Evolutionary conservation across 768 basidiomycete genomes (phyloP).

Genomic region (Cyclocybe aegerita): DNA sequence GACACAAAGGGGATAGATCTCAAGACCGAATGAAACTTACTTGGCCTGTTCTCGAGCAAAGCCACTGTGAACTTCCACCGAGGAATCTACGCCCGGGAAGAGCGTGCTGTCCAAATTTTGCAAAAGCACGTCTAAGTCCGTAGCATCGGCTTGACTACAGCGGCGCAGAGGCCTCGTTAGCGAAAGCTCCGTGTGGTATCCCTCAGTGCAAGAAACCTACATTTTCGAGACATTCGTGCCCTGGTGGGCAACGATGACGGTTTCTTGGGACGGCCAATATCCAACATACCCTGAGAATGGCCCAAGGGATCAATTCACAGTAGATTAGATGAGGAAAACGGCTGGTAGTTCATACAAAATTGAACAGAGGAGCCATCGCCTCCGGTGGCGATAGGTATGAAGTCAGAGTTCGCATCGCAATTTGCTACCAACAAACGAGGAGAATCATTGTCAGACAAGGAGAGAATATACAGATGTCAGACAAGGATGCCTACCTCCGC

Average conservation of each 20-base stretch:
- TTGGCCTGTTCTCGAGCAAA: constrained; percentile 41
- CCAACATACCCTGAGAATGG: constrained; percentile 24
- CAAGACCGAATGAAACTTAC: constrained; percentile 19
- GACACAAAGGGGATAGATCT: neutral
- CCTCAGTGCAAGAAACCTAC: constrained; percentile 17
- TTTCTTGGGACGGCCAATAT: constrained; percentile 28
- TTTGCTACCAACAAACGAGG: constrained; percentile 23
- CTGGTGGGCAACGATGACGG: constrained; percentile 43
- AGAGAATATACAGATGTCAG: neutral
- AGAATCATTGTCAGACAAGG: neutral
- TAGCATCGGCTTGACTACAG: constrained; percentile 33
- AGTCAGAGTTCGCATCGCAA: constrained; percentile 39
- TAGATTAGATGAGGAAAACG: constrained; percentile 1
- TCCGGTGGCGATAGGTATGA: constrained; percentile 43
- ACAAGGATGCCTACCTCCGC: constrained; percentile 38
- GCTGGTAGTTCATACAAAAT: constrained; percentile 28
- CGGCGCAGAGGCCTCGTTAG: neutral
- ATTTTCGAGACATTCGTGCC: constrained; percentile 37
- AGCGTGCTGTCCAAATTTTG: constrained; percentile 32
- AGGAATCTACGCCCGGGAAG: constrained; percentile 46
- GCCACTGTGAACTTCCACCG: constrained; percentile 44
- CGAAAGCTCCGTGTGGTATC: neutral
- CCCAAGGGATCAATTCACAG: neutral
- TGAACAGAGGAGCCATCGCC: constrained; percentile 38
- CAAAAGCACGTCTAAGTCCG: constrained; percentile 35